Conservation (phyloP, 2,329 filamentous ascomycete genomes). For the Hymenoscyphus repandus region DNA sequence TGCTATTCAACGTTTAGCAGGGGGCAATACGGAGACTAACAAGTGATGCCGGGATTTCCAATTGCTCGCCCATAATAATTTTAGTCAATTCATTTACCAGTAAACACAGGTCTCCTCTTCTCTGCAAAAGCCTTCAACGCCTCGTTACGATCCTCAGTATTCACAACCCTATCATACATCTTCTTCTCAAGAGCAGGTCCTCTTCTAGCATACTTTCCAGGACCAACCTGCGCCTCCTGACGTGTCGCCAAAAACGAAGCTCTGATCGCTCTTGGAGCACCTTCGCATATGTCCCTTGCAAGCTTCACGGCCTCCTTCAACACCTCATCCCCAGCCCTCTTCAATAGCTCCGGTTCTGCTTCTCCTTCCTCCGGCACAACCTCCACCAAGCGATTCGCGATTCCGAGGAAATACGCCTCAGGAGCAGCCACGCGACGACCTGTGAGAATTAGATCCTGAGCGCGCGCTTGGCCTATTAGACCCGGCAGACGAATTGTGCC, state of each 20-base stretch:
- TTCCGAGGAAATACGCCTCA: conserved; percentile 86
- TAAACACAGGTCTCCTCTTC: conserved; percentile 67
- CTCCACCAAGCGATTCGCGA: conserved; percentile 87
- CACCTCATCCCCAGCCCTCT: conserved; percentile 59
- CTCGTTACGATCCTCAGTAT: conserved; percentile 82
- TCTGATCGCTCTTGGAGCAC: conserved; percentile 76
- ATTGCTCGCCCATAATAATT: not conserved
- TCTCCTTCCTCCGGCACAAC: conserved; percentile 51
- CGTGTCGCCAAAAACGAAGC: conserved; percentile 75
- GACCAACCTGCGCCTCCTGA: conserved; percentile 43
- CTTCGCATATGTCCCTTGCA: conserved; percentile 81
- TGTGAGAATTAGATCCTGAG: conserved; percentile 86
- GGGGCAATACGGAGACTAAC: no score
- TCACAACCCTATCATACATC: conserved; percentile 79
- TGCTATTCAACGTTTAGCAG: no score
- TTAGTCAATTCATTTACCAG: conserved; percentile 35
- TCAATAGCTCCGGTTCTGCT: conserved; percentile 41
- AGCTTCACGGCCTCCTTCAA: conserved; percentile 72
- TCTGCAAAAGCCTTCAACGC: conserved; percentile 80
- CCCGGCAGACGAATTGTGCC: conserved; percentile 83
- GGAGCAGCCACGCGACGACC: conserved; percentile 76
- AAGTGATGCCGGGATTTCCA: no score
- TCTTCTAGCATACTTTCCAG: no score
- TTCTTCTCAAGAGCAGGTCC: conserved; percentile 55
- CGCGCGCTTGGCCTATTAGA: conserved; percentile 72